Conservation (phyloP, 495 filamentous ascomycete species). For the Daldinia concentrica region DNA sequence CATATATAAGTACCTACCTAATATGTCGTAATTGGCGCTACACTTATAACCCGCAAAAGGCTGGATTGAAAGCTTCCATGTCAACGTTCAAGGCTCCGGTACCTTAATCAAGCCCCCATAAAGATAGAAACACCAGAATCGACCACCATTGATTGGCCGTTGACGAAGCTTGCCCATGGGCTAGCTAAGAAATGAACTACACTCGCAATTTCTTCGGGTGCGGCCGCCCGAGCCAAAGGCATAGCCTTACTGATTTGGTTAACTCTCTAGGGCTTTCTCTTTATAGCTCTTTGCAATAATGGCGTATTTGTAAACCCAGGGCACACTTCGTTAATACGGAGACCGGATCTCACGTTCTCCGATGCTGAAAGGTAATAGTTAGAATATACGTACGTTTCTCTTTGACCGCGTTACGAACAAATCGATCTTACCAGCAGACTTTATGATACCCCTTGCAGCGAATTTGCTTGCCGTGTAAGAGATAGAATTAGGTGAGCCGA, state of each 20-base stretch:
- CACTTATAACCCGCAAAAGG: too few relatives aligned
- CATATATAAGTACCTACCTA: too few relatives aligned
- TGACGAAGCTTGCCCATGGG: constrained; percentile 51
- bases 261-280: constrained; percentile 40
- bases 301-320: constrained; percentile 54
- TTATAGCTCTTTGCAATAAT: constrained; percentile 48
- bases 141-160: constrained; percentile 41
- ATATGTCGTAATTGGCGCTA: too few relatives aligned
- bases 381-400: not conserved
- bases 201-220: constrained; percentile 54
- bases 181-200: constrained; percentile 53
- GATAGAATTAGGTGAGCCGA: constrained; percentile 47
- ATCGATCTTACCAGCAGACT: constrained; percentile 48
- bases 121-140: constrained; percentile 37
- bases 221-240: constrained; percentile 49
- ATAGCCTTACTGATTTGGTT: constrained; percentile 34
- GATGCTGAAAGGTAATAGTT: constrained; percentile 35
- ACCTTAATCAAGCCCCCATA: not conserved
- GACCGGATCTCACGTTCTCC: constrained; percentile 42
- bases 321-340: constrained; percentile 56
- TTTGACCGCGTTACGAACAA: too few relatives aligned
- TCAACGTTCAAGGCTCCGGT: too few relatives aligned
- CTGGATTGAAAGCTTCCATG: too few relatives aligned
- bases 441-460: constrained; percentile 58
- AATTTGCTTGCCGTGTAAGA: constrained; percentile 61